Evolutionary conservation across 2,329 filamentous ascomycete species (phyloP), one percentile per base, ranked within the genome.

Genomic region (Pseudogymnoascus sp.): DNA sequence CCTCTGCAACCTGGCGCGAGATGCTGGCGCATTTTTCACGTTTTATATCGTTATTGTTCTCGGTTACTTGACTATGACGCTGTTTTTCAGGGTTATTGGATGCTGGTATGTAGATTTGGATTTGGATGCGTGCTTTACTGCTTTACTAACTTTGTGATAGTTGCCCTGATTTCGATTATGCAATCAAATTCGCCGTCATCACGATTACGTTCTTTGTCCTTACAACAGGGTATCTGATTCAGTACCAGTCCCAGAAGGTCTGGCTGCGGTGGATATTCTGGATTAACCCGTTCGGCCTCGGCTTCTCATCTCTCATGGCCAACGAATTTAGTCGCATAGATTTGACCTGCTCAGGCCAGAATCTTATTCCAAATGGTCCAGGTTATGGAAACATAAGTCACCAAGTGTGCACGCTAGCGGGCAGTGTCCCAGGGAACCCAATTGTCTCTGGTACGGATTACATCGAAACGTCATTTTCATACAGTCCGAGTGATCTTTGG

Each of bases 211-310:
- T 79, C 33, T 72, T 81, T 7, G 73, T 86, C 60, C 80, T 87
- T 41, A 88, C 88, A 70, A 84, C 79, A 2, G 85, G 85, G 12
- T 88, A 84, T 70, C 76, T 86, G 69, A 86, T 87, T 62, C 43
- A 53, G 43, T 53, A 53, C 43, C n/a, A 53, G 8, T 53, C 43
- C n/a, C 78, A 77, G 3, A 82, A 84, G 28, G 78, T 77, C 20
- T 75, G 82, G 63, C 86, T 87, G 84, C 81, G 83, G 39, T 87
- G 84, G 84, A 70, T 87, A 2, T 85, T 79, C 63, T 86, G 83
- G 82, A 80, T 87, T 22, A 80, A 88, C 64, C 87, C 87, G 0
- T 74, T 91, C 3, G 82, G 87, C 0, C 90, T 90, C 62, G 84
- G 78, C 0, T 91, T 90, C 61, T 84, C 90, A 65, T 81, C 81